Base-by-base conservation (phyloP, 352 stramenopile species). In the Phytophthora brassicae region DNA sequence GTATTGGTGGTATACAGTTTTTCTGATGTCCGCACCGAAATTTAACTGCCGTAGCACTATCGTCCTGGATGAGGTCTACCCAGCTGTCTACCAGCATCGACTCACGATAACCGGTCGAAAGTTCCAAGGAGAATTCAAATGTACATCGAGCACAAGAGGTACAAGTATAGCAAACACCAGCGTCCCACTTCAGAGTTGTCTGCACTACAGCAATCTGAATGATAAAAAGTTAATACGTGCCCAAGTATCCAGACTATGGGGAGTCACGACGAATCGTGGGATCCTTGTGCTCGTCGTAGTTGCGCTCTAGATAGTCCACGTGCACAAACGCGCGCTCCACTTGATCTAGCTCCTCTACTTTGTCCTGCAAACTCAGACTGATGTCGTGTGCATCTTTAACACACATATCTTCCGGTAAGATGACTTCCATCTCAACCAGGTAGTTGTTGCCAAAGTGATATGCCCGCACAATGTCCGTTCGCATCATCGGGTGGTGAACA, bases 381-480 rank as follows among this genome's bases (percentile, higher is more conserved):
- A 99, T 96, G 72, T 99, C 96, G 77, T 99, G 96, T 31, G 88
- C 90, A 42, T 98, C 92, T 51, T 88, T 86, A 12, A 99, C 79
- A 19, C 87, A 86, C 70, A 98, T 99, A 20, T 89, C 77, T 48
- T 90, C 78, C 2, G 95, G 94, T 44, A 92, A 48, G 42, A 94
- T 87, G 14, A 94, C 83, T 63, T 94, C 86, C 52, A 94, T 68
- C 58, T 94, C 86, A 20, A 94, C 86, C 22, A 98, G 75, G 65
- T 98, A 99, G 67, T 98, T 97, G 63, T 95, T 96, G 56, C 96
- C 96, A 69, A 98, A 99, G 66, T 99, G 94, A 70, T 99, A 99
- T 6, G 90, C 90, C 20, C 90, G 86, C 22, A 96, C 77, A 26
- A 98, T 97, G 68, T 99, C 96, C 2, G 96, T 90, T 56, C 86